Percentiles rank a stretch among this genome's conserved stretches.
Conservation (phyloP, 2,329 filamentous ascomycete genomes). For the Penicillium oxalicum region DNA sequence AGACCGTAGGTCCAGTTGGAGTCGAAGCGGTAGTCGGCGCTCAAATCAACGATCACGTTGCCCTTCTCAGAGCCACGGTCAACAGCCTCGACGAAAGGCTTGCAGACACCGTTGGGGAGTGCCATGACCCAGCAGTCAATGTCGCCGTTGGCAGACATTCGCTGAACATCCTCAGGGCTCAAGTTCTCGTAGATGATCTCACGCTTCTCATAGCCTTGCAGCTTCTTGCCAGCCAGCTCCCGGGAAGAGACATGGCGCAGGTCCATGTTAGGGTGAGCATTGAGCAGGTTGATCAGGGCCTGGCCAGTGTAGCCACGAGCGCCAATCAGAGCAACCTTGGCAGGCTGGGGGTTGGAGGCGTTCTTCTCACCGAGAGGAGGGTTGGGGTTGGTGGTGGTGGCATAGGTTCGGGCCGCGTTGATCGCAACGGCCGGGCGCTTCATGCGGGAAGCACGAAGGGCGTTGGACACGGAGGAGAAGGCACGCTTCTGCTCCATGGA, state of each 20-base stretch:
- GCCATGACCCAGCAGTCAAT: slow-evolving; percentile 98
- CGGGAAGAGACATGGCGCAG: slow-evolving; percentile 88
- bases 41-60: slow-evolving; percentile 84
- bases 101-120: slow-evolving; percentile 88
- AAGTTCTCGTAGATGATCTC: slow-evolving; percentile 91
- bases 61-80: slow-evolving; percentile 61
- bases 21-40: slow-evolving; percentile 94
- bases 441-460: slow-evolving; percentile 32
- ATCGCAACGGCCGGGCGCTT: slow-evolving; percentile 26
- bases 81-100: slow-evolving; percentile 86
- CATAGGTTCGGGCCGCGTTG: slow-evolving; percentile 35
- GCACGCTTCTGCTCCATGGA: slow-evolving; percentile 56
- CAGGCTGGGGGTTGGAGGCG: slow-evolving; percentile 69
- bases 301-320: slow-evolving; percentile 93
- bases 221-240: slow-evolving; percentile 78
- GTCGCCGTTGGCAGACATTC: slow-evolving; percentile 75
- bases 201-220: slow-evolving; percentile 85
- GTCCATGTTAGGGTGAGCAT: slow-evolving; percentile 83
- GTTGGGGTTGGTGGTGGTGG: slow-evolving; percentile 64
- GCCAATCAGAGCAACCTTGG: slow-evolving; percentile 80
- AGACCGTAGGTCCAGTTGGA: slow-evolving; percentile 81
- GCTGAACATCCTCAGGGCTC: slow-evolving; percentile 74
- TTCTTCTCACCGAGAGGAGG: slow-evolving; percentile 85
- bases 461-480: slow-evolving; percentile 56
- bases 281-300: slow-evolving; percentile 79